These are phyloP conservation scores for Scheffersomyces lignicola DNA, from an alignment of 1,139 yeast species.

Conservation along the genomic window DNA sequence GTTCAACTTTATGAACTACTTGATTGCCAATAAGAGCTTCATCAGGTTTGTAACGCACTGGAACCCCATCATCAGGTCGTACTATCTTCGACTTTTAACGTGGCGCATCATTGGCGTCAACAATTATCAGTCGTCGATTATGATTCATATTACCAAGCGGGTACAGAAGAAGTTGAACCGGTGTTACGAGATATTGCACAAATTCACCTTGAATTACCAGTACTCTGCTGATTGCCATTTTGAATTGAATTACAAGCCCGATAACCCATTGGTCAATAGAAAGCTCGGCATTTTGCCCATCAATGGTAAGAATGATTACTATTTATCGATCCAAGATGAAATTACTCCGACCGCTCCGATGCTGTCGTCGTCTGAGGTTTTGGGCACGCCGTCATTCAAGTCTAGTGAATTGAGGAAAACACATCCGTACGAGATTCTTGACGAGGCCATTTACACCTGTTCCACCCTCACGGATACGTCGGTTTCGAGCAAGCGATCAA, in stretches of 20 bases:
- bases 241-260: constrained; percentile 36
- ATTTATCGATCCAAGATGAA: constrained; percentile 19
- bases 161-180: constrained; percentile 30
- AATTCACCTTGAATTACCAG: constrained; percentile 16
- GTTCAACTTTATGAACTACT: constrained; percentile 53
- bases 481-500: neutral
- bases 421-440: constrained; percentile 73
- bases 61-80: constrained; percentile 74
- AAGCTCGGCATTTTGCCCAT: constrained; percentile 47
- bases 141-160: constrained; percentile 31
- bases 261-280: constrained; percentile 53
- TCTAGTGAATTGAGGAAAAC: constrained; percentile 44
- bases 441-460: constrained; percentile 71
- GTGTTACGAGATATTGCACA: constrained; percentile 18
- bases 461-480: constrained; percentile 17
- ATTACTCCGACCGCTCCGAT: constrained; percentile 10
- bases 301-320: constrained; percentile 27
- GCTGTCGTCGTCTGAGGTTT: constrained; percentile 1
- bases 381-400: constrained; percentile 15
- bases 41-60: constrained; percentile 67
- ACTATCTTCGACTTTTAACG: constrained; percentile 63
- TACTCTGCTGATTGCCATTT: constrained; percentile 4
- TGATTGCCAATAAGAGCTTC: constrained; percentile 53
- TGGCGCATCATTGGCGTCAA: constrained; percentile 65
- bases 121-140: constrained; percentile 37